A percentile compares a stretch with the other conserved stretches of the same genome.
Conservation (phyloP, 768 basidiomycete species). For the Russula olivacea region DNA sequence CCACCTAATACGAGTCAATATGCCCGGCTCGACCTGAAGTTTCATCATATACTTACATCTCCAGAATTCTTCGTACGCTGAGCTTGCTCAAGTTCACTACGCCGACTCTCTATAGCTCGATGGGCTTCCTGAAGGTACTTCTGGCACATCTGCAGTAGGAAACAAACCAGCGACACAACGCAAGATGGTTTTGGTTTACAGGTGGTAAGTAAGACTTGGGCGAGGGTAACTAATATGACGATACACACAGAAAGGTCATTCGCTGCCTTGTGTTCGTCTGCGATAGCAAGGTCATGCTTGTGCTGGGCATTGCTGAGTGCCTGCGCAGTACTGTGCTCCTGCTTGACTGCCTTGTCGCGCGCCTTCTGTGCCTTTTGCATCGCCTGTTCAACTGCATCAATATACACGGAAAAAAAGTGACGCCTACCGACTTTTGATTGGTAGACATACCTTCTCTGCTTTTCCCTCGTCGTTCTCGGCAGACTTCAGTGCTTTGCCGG, state of each 20-base stretch:
- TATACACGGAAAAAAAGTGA: neutral
- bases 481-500: conserved; percentile 42
- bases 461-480: conserved; percentile 48
- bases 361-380: conserved; percentile 44
- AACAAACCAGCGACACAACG: neutral
- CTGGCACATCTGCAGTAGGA: conserved; percentile 27
- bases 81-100: conserved; percentile 27
- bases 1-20: neutral
- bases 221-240: neutral
- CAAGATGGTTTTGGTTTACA: neutral
- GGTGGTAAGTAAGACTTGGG: neutral
- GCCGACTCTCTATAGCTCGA: conserved; percentile 28
- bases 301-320: conserved; percentile 49
- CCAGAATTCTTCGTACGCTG: conserved; percentile 30
- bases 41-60: conserved; percentile 26
- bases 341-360: conserved; percentile 44
- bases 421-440: neutral
- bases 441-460: conserved; percentile 43
- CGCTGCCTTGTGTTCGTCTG: conserved; percentile 39
- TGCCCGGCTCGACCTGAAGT: neutral
- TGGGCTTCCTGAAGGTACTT: conserved; percentile 28
- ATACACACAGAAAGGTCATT: conserved; percentile 40
- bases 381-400: conserved; percentile 30
- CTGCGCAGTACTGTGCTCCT: conserved; percentile 47
- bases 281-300: conserved; percentile 44